These are phyloP conservation scores for Teratosphaeria epicoccoides DNA, from an alignment of 2,329 filamentous ascomycete species.

Conservation along the genomic window DNA sequence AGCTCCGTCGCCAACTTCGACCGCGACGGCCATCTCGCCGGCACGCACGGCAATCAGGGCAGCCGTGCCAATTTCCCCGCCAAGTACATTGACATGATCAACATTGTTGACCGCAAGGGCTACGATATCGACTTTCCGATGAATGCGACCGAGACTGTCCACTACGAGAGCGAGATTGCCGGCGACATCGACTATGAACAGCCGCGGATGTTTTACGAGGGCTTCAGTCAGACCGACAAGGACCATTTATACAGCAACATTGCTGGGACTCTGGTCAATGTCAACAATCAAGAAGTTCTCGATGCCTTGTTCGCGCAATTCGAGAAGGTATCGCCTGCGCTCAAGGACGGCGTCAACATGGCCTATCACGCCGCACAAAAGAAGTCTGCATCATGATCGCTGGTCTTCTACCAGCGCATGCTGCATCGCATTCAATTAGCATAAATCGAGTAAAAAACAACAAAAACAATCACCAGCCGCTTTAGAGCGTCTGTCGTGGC, in stretches of 20 bases:
- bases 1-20: constrained; percentile 2
- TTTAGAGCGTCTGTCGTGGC: constrained; percentile 61
- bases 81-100: constrained; percentile 18
- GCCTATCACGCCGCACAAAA: not conserved
- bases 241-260: constrained; percentile 20
- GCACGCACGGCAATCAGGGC: constrained; percentile 16
- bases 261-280: constrained; percentile 20
- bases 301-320: constrained; percentile 17
- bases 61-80: constrained; percentile 18
- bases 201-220: constrained; percentile 19
- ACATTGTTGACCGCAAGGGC: constrained; percentile 14
- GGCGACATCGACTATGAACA: constrained; percentile 21
- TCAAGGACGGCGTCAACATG: not conserved
- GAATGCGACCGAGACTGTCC: constrained; percentile 9
- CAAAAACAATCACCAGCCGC: constrained; percentile 38
- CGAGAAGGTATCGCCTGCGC: not conserved
- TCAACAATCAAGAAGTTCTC: constrained; percentile 16
- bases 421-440: not conserved
- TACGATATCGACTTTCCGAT: constrained; percentile 15
- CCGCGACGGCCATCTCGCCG: constrained; percentile 17
- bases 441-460: too few relatives aligned
- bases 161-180: constrained; percentile 16
- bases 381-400: not conserved
- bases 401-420: not conserved
- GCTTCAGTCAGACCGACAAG: constrained; percentile 15